Percentiles rank a stretch among this genome's conserved stretches.
Conservation (phyloP, 352 stramenopile species). For the Pythium grandisporangium region DNA sequence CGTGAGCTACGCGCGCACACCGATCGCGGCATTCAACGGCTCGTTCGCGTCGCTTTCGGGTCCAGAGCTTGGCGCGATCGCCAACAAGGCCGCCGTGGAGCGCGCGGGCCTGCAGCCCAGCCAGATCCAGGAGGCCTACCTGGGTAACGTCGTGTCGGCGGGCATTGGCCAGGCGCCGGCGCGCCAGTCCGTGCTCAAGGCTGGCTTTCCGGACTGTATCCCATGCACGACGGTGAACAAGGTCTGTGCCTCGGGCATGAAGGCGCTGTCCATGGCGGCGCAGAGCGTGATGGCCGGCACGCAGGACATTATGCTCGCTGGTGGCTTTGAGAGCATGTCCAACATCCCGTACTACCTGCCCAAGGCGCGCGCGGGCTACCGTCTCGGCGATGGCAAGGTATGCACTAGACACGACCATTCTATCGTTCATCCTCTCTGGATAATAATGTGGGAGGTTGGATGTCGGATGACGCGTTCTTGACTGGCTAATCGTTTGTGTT, state of each 20-base stretch:
- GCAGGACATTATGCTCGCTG: conserved; percentile 87
- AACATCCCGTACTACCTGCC: conserved; percentile 97
- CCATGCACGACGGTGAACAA: conserved; percentile 99
- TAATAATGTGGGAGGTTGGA: no score
- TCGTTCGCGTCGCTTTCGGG: conserved; percentile 83
- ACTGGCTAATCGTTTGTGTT: not conserved
- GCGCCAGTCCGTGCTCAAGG: conserved; percentile 89
- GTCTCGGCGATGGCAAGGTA: conserved; percentile 88
- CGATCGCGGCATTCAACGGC: conserved; percentile 95
- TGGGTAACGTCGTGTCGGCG: conserved; percentile 97
- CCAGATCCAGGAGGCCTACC: conserved; percentile 94
- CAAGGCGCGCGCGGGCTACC: conserved; percentile 87
- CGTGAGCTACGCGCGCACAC: conserved; percentile 91
- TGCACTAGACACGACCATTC: no score
- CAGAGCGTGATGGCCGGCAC: conserved; percentile 86
- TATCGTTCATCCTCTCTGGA: no score
- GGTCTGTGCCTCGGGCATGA: conserved; percentile 96
- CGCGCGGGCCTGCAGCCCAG: conserved; percentile 50
- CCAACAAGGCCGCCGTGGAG: conserved; percentile 81
- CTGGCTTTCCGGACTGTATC: conserved; percentile 86
- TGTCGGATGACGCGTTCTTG: not conserved
- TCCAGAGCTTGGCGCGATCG: conserved; percentile 89
- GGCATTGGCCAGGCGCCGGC: conserved; percentile 95
- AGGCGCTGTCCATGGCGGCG: conserved; percentile 74
- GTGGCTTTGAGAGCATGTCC: conserved; percentile 97